phyloP scores from a whole-genome alignment of 2,329 filamentous ascomycete genomes.

The Bipolaris victoriae region DNA sequence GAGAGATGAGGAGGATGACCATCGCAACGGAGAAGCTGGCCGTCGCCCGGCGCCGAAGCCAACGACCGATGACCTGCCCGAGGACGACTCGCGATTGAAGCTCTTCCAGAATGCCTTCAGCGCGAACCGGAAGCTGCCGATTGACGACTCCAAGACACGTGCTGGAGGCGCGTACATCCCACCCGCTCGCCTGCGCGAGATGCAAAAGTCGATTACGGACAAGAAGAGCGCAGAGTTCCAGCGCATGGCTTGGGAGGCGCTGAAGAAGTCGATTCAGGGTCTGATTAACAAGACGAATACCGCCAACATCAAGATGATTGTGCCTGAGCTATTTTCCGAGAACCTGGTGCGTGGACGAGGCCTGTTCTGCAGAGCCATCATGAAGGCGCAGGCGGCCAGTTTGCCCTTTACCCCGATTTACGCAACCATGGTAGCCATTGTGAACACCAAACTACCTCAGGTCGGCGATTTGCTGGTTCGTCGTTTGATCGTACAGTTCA shows the following conservation, averaged over 20 bases:
- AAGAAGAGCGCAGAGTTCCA: constrained; percentile 97
- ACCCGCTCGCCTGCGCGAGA: constrained; percentile 83
- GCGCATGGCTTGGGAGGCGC: constrained; percentile 97
- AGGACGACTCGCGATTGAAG: constrained; percentile 45
- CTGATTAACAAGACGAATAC: constrained; percentile 99
- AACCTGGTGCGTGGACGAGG: constrained; percentile 91
- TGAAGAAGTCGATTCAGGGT: constrained; percentile 99
- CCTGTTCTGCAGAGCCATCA: constrained; percentile 92
- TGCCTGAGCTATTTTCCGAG: constrained; percentile 93
- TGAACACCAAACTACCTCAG: constrained; percentile 95
- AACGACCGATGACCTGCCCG: constrained; percentile 27
- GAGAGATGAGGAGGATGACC: constrained; percentile 44
- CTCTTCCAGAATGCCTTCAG: constrained; percentile 48
- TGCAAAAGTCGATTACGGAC: constrained; percentile 97
- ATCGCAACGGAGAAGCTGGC: constrained; percentile 73
- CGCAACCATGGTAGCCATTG: constrained; percentile 92
- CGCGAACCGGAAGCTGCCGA: constrained; percentile 79
- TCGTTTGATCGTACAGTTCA: constrained; percentile 86
- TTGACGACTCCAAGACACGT: constrained; percentile 85
- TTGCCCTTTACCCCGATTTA: constrained; percentile 96
- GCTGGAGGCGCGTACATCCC: constrained; percentile 97
- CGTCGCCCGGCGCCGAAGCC: constrained; percentile 52
- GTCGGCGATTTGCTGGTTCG: constrained; percentile 90
- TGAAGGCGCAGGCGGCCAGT: constrained; percentile 97
- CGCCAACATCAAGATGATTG: constrained; percentile 96